Base-by-base conservation (phyloP, 2,329 filamentous ascomycete genomes). In the Trichoderma oligosporum region DNA sequence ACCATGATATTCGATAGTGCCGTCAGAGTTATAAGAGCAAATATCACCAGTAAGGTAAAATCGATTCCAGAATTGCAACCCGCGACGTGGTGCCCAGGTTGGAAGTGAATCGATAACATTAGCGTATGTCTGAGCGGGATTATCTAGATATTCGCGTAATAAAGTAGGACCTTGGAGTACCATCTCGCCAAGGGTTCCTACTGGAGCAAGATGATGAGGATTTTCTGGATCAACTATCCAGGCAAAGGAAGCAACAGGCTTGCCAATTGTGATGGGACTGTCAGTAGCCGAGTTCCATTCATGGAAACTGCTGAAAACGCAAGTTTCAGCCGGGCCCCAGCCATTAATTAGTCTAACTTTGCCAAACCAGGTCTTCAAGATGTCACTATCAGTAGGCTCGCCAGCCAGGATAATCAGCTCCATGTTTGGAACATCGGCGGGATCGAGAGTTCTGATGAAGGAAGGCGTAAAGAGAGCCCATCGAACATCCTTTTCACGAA, bases 301-400 rank as follows among this genome's bases (percentile, higher is more conserved):
- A 20, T 61, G 57, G 16, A 53, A 9, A 35, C 36, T 47, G 36
- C 58, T 48, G 22, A 25, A 54, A 4, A 53, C 38, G 44, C 55
- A 60, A 3, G 47, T 54, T 44, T 61, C 62, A 0, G 63, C 60
- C 1, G 63, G 63, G 0, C 63, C 63, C 27, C 61, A 64, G 5
- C 42, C 58, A 16, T 65, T 64, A 11, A 64, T 33, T 9, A 65
- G 22, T 6, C 36, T 38, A 25, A 56, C 57, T 11, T 56, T 33
- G 5, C 48, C 54, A 27, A 42, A 33, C 61, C 61, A 63, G 3
- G 12, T 35, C 4, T 58, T 51, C 8, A 63, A 11, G 3, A 60
- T 38, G 7, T 56, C 46, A 4, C 14, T 24, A 7, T 48, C 41
- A 1, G 59, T 16, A 11, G 57, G 20, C 12, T 64, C 62, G 8